Conservation (phyloP, 176 grass and related monocot species). For the Saccharum spontaneum region DNA sequence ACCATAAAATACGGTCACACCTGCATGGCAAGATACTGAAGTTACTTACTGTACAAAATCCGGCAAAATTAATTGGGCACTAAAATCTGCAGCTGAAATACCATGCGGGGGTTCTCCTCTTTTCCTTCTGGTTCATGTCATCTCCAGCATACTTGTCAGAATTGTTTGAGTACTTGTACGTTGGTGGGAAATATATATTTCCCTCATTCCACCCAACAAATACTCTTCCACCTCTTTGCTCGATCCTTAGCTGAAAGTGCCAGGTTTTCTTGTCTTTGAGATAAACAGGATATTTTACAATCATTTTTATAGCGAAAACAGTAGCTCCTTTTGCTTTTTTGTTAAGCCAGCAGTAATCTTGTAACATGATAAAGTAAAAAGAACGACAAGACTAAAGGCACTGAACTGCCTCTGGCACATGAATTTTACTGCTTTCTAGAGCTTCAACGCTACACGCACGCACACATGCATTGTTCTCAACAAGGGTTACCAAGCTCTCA, state of each 20-base stretch:
- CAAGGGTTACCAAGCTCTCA: conserved; percentile 39
- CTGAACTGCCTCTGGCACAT: conserved; percentile 35
- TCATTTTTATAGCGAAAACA: conserved; percentile 32
- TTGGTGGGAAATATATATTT: conserved; percentile 93
- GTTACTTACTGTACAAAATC: conserved; percentile 23
- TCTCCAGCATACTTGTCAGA: conserved; percentile 91
- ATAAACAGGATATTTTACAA: conserved; percentile 19
- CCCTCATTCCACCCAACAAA: conserved; percentile 91
- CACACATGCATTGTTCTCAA: conserved; percentile 24
- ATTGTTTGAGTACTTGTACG: conserved; percentile 98
- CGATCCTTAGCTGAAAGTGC: conserved; percentile 72
- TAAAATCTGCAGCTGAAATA: conserved; percentile 21
- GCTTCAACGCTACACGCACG: conserved; percentile 32
- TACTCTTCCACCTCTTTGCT: conserved; percentile 82
- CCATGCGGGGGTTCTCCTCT: conserved; percentile 95
- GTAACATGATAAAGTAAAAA: conserved; percentile 49
- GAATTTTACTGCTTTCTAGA: conserved; percentile 53
- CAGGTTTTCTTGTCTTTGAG: conserved; percentile 22
- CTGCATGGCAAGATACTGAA: conserved; percentile 29
- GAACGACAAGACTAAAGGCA: conserved; percentile 50
- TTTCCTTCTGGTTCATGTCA: conserved; percentile 85
- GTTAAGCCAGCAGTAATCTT: conserved; percentile 27
- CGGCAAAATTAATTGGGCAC: background rate
- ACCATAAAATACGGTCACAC: conserved; percentile 98
- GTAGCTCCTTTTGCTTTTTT: conserved; percentile 37